Conservation (phyloP, 2,329 filamentous ascomycete genomes). For the Esteya vermicola region DNA sequence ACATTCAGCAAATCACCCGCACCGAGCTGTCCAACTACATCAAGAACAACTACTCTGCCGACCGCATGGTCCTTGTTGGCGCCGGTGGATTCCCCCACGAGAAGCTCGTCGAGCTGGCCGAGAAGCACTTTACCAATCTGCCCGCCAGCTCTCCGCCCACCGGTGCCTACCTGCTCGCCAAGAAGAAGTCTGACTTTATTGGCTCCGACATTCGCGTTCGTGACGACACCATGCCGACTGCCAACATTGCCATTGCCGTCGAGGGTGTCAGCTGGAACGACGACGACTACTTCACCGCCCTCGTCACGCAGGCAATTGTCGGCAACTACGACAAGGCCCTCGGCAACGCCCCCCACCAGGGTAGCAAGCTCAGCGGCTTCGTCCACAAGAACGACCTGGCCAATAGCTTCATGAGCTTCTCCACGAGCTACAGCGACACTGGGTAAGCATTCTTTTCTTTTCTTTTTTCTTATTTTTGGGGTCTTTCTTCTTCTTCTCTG, state of each 20-base stretch:
- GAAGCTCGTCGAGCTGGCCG: slow-evolving; percentile 86
- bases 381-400: slow-evolving; percentile 90
- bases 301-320: slow-evolving; percentile 96
- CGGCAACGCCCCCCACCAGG: slow-evolving; percentile 92
- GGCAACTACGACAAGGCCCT: slow-evolving; percentile 99
- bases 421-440: slow-evolving; percentile 97
- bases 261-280: slow-evolving; percentile 99
- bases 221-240: slow-evolving; percentile 89
- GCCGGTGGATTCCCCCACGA: slow-evolving; percentile 88
- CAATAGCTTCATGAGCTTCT: slow-evolving; percentile 99
- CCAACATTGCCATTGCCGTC: slow-evolving; percentile 95
- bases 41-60: slow-evolving; percentile 98
- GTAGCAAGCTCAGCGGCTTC: slow-evolving; percentile 93
- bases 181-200: slow-evolving; percentile 86
- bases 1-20: slow-evolving; percentile 91
- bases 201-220: slow-evolving; percentile 92
- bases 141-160: slow-evolving; percentile 63
- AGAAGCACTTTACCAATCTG: slow-evolving; percentile 82
- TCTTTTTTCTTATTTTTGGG: background rate
- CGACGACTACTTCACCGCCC: slow-evolving; percentile 95
- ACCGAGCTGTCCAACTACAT: slow-evolving; percentile 91
- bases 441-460: slow-evolving; percentile 46
- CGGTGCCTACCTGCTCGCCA: slow-evolving; percentile 61
- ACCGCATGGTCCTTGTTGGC: slow-evolving; percentile 97
- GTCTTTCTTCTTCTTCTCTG: background rate